Conservation (phyloP, 352 stramenopile species). For the Phytophthora pisi region DNA sequence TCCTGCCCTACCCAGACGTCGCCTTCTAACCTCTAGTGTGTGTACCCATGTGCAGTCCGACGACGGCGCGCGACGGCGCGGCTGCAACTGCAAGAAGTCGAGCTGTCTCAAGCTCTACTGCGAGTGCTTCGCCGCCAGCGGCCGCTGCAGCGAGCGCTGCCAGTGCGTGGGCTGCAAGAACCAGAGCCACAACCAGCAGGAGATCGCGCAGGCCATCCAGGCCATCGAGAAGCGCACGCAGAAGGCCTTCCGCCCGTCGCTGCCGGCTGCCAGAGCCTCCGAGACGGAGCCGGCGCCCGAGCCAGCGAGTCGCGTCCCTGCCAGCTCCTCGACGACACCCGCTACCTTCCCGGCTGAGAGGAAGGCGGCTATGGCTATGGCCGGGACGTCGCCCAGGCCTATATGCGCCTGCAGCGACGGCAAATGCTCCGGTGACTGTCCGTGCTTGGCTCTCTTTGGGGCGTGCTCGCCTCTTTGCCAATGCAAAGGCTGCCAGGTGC, state of each 20-base stretch:
- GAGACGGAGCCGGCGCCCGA: conserved; percentile 3
- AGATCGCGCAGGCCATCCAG: conserved; percentile 64
- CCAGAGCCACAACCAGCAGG: conserved; percentile 55
- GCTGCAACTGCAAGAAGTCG: conserved; percentile 97
- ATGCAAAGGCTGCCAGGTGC: conserved; percentile 52
- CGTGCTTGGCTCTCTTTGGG: conserved; percentile 50
- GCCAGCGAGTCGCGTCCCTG: background rate
- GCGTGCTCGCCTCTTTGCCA: conserved; percentile 40
- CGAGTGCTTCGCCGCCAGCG: conserved; percentile 71
- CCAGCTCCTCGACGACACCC: conserved; percentile 4
- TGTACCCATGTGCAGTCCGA: conserved; percentile 4
- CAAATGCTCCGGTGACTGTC: conserved; percentile 47
- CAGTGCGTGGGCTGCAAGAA: conserved; percentile 85
- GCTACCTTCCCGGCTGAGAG: conserved; percentile 24
- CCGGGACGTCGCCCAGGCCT: conserved; percentile 12
- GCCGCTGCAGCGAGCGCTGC: conserved; percentile 64
- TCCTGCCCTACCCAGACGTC: background rate
- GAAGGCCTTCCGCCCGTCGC: conserved; percentile 48
- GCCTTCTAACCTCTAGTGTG: background rate
- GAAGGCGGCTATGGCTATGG: conserved; percentile 29
- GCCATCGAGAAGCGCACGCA: conserved; percentile 60
- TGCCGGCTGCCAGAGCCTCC: conserved; percentile 24
- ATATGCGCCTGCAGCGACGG: conserved; percentile 48
- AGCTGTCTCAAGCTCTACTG: conserved; percentile 96
- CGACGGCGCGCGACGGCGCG: conserved; percentile 36